Base-by-base conservation (phyloP, 169 alveolate species). In the Blepharisma undulans region DNA sequence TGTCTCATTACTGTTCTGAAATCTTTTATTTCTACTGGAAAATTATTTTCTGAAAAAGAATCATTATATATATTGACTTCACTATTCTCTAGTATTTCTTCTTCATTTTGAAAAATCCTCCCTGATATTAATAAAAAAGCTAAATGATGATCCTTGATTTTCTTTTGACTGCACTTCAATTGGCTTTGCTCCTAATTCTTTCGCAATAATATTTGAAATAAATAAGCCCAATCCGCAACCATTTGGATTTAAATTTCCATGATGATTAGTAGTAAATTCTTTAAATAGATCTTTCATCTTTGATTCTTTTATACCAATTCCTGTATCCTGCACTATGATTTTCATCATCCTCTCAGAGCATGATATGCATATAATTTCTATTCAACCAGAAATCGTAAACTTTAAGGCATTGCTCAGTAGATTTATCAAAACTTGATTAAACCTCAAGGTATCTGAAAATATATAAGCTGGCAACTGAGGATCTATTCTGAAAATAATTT, bases 271-370 rank as follows among this genome's bases (percentile, higher is more conserved):
- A 1, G 7, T 1, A 48, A 79, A 79, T 33, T 30, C 29, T 33
- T 79, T 1, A 72, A 79, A 79, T 21, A 79, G 0, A 27, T 79
- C 8, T 1, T 27, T 27, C 0, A 79, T 27, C 34, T 79, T 79
- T 4, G 29, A 25, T 79, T 79, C 87, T 21, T 22, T 21, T 12
- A 86, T 86, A 4, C 91, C 91, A 25, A 86, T 72, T 86, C 91
- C 91, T 29, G 91, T 86, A 33, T 86, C 91, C 22, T 86, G 30
- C 27, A 86, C 84, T 33, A 22, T 27, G 16, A 16, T 22, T 59
- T 60, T 84, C 7, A 84, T 33, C 2, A 0, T 5, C 18, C 80
- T 25, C 7, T 74, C 33, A 29, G 30, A 1, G 10, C 34, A 27
- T 79, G 66, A 4, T 0, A 33, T 5, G 8, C 36, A 33, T 74